Percentiles rank a stretch among this genome's conserved stretches.
These are phyloP conservation scores for Marchantia paleacea DNA, from an alignment of 225 moss, liverwort and hornwort species.

Conservation along the genomic window DNA sequence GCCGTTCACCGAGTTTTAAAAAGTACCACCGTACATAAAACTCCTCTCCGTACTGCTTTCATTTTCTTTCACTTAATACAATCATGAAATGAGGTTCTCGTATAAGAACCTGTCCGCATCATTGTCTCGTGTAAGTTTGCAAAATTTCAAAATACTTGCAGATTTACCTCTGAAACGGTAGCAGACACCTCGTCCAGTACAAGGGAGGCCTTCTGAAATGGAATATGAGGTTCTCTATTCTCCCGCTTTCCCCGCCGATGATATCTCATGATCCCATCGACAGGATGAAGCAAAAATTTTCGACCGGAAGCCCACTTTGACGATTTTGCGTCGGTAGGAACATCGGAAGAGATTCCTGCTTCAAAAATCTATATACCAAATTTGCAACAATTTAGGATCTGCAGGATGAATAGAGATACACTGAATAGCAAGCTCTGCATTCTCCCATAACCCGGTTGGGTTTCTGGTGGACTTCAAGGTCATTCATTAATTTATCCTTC, in stretches of 20 bases:
- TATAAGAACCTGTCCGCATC: neutral
- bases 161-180: constrained; percentile 81
- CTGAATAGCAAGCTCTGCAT: too few species aligned
- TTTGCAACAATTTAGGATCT: neutral
- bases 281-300: constrained; percentile 86
- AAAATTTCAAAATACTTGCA: neutral
- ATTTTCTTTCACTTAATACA: neutral
- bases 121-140: too few species aligned
- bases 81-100: neutral
- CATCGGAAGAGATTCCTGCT: constrained; percentile 74
- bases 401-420: too few species aligned
- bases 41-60: neutral
- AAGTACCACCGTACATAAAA: neutral
- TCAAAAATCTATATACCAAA: constrained; percentile 67
- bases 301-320: constrained; percentile 72
- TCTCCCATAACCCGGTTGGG: too few species aligned
- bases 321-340: constrained; percentile 40
- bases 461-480: too few species aligned
- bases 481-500: too few species aligned
- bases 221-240: constrained; percentile 77
- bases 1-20: neutral
- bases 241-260: constrained; percentile 93
- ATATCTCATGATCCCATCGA: constrained; percentile 86
- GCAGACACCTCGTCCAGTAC: constrained; percentile 79
- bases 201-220: constrained; percentile 78